Evolutionary conservation across 2,329 filamentous ascomycete species (phyloP).

Genomic region (Botryotinia convoluta): DNA sequence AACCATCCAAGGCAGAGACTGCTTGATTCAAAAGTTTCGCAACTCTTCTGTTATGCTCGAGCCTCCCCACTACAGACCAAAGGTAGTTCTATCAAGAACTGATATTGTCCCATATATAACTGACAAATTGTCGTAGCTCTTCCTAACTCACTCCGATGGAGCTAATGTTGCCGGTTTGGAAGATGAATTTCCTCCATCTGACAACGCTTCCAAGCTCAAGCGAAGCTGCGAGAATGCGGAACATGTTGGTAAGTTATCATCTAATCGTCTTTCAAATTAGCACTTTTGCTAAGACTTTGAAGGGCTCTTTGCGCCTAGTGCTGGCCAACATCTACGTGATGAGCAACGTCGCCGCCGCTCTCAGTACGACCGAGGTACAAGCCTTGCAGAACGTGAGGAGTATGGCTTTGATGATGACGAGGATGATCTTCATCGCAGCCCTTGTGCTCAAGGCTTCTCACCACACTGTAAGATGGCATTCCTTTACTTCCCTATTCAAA

Average conservation of each 20-base stretch:
- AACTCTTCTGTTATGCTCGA: constrained; percentile 97
- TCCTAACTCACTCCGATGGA: constrained; percentile 50
- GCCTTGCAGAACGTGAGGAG: constrained; percentile 53
- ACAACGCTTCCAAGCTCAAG: constrained; percentile 85
- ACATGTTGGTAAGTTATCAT: constrained; percentile 65
- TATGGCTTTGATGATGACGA: constrained; percentile 28
- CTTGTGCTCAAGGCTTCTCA: constrained; percentile 22
- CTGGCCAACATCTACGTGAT: constrained; percentile 68
- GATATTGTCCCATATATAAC: constrained; percentile 18
- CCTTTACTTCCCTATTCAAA: neutral
- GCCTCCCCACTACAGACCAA: constrained; percentile 75
- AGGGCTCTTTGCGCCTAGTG: constrained; percentile 80
- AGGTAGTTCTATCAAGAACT: constrained; percentile 53
- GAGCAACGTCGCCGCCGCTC: constrained; percentile 71
- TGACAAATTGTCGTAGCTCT: constrained; percentile 50
- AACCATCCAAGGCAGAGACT: constrained; percentile 93
- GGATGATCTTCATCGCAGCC: constrained; percentile 17
- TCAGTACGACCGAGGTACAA: constrained; percentile 78
- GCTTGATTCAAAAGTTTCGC: constrained; percentile 88
- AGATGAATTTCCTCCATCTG: constrained; percentile 71
- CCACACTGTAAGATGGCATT: constrained; percentile 23
- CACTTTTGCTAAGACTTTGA: constrained; percentile 18
- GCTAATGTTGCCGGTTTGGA: constrained; percentile 68
- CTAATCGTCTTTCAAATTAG: constrained; percentile 1
- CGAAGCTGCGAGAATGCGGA: constrained; percentile 84